Conservation (phyloP, 2,329 filamentous ascomycete genomes). For the Neopestalotiopsis sp. region DNA sequence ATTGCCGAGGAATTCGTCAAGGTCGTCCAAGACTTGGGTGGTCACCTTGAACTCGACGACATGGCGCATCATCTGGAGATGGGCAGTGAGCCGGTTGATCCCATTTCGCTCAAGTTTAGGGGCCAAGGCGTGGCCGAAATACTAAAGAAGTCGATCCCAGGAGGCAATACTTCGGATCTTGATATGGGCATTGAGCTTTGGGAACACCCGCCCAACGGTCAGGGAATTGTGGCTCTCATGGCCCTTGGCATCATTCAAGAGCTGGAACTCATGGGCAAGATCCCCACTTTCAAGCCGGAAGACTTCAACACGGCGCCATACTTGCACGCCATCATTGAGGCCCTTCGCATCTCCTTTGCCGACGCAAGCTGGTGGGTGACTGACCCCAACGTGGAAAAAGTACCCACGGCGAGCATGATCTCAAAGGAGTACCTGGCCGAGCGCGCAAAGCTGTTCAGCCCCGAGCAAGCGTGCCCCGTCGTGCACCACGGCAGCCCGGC, state of each 20-base stretch:
- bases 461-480: slow-evolving; percentile 63
- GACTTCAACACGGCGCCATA: slow-evolving; percentile 85
- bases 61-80: slow-evolving; percentile 72
- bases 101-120: slow-evolving; percentile 81
- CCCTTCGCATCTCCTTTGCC: slow-evolving; percentile 86
- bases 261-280: slow-evolving; percentile 75
- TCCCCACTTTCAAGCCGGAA: slow-evolving; percentile 69
- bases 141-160: slow-evolving; percentile 33
- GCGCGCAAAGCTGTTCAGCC: slow-evolving; percentile 64
- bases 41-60: slow-evolving; percentile 79
- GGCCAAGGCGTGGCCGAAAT: slow-evolving; percentile 57
- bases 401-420: slow-evolving; percentile 74
- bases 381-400: slow-evolving; percentile 74
- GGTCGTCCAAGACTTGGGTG: slow-evolving; percentile 77
- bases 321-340: slow-evolving; percentile 86
- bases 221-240: slow-evolving; percentile 94
- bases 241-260: slow-evolving; percentile 90
- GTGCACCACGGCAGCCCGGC: slow-evolving; percentile 79
- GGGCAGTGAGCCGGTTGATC: slow-evolving; percentile 79
- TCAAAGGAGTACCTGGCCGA: slow-evolving; percentile 75
- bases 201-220: slow-evolving; percentile 97
- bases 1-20: slow-evolving; percentile 83
- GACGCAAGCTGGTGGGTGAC: slow-evolving; percentile 91
- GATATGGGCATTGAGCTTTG: slow-evolving; percentile 77
- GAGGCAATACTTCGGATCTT: slow-evolving; percentile 42